Conservation (phyloP, 257 asterid species). For the Agastache rugosa region DNA sequence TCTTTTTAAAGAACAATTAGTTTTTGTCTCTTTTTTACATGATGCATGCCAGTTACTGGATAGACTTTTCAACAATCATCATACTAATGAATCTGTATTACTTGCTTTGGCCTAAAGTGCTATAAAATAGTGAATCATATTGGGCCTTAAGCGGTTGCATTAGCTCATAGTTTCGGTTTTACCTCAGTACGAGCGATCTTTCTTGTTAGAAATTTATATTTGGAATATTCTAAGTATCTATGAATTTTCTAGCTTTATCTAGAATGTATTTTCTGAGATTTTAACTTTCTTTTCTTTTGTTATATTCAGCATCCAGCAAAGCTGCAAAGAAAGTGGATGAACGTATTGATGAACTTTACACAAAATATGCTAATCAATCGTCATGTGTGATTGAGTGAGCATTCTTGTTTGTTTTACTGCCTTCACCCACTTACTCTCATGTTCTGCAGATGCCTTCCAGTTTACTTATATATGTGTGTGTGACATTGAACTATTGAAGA, state of each 20-base stretch:
- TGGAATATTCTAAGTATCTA: background rate
- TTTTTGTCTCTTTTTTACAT: conserved; percentile 24
- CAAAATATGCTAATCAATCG: conserved; percentile 57
- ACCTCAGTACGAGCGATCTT: conserved; percentile 1
- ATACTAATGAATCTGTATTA: background rate
- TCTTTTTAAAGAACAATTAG: conserved; percentile 3
- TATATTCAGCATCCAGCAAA: conserved; percentile 67
- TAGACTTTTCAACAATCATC: conserved; percentile 16
- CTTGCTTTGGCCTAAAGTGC: conserved; percentile 19
- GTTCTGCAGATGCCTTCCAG: background rate
- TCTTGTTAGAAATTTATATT: background rate
- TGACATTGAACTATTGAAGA: background rate
- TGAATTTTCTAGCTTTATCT: conserved; percentile 1
- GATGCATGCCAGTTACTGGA: conserved; percentile 20
- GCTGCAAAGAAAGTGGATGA: conserved; percentile 68
- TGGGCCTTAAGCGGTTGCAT: conserved; percentile 3
- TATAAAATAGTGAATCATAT: background rate
- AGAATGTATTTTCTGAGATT: background rate
- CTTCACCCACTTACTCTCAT: background rate
- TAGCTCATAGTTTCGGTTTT: conserved; percentile 5
- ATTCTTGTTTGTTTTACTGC: conserved; percentile 12
- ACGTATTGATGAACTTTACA: conserved; percentile 67
- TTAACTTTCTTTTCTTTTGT: background rate
- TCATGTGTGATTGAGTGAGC: conserved; percentile 79
- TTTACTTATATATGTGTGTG: background rate